Conservation (phyloP, 331 rosid species). For the Phaseolus coccineus region DNA sequence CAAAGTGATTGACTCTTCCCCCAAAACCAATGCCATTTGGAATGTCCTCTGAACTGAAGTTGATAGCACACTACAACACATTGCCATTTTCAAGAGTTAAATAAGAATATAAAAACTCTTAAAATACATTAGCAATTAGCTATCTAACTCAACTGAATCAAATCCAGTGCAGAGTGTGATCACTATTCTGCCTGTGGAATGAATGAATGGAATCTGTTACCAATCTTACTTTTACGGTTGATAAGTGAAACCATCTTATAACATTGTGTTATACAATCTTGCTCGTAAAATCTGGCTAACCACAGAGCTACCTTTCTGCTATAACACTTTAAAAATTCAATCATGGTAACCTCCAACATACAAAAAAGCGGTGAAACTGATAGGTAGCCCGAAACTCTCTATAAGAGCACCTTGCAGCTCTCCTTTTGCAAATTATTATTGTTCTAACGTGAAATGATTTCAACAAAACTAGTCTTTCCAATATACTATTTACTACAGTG, state of each 20-base stretch:
- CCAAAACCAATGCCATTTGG: conserved; percentile 97
- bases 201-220: background rate
- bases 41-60: conserved; percentile 87
- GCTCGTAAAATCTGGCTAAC: background rate
- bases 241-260: conserved; percentile 3
- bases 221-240: background rate
- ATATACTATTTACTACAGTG: too few species aligned
- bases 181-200: conserved; percentile 1
- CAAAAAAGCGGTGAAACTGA: too few species aligned
- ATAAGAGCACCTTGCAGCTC: too few species aligned
- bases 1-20: conserved; percentile 77
- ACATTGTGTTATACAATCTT: background rate
- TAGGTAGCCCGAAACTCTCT: too few species aligned
- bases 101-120: background rate
- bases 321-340: too few species aligned
- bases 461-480: too few species aligned
- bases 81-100: background rate
- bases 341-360: too few species aligned
- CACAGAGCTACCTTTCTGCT: too few species aligned
- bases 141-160: background rate
- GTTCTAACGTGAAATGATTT: too few species aligned
- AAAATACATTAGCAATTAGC: background rate
- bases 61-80: conserved; percentile 72
- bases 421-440: too few species aligned
- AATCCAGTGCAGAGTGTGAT: background rate